phyloP scores from a whole-genome alignment of 192 early-diverging fungal genomes.

The Linnemannia elongata region DNA sequence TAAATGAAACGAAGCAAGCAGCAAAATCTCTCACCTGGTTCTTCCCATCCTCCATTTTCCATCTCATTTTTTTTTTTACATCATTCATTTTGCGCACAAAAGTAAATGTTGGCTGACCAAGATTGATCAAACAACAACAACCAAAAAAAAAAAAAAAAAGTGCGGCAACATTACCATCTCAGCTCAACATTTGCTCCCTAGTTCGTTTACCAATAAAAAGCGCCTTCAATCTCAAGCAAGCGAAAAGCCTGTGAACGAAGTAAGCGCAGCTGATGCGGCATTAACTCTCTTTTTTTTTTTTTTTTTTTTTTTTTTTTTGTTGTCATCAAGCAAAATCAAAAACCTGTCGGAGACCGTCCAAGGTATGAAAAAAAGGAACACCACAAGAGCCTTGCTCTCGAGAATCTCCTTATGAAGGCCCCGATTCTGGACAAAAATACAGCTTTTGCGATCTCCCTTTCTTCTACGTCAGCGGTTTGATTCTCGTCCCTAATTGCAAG shows the following conservation, averaged over 20 bases:
- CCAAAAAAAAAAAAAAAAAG: background rate
- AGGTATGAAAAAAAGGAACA: background rate
- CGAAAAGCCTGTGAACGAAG: background rate
- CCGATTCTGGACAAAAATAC: too few species aligned
- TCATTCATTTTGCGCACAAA: background rate
- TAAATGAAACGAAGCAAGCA: background rate
- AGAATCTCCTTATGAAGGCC: too few species aligned
- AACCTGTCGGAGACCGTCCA: background rate
- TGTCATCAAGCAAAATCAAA: background rate
- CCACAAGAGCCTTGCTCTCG: background rate
- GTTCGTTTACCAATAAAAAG: background rate
- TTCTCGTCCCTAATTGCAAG: too few species aligned
- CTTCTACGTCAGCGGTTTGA: too few species aligned
- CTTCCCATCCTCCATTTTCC: background rate
- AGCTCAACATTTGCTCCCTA: background rate
- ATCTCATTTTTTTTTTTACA: background rate
- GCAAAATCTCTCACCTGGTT: background rate
- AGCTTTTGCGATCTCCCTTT: too few species aligned
- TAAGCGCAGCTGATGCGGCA: constrained; percentile 8
- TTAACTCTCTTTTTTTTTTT: background rate
- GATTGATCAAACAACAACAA: background rate
- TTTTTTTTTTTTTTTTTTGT: background rate
- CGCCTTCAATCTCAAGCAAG: background rate
- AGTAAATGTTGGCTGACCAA: background rate
- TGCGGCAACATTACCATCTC: background rate